Percentiles rank a stretch among this genome's conserved stretches.
Conservation (phyloP, 768 basidiomycete genomes). For the Calocybe cyanea region DNA sequence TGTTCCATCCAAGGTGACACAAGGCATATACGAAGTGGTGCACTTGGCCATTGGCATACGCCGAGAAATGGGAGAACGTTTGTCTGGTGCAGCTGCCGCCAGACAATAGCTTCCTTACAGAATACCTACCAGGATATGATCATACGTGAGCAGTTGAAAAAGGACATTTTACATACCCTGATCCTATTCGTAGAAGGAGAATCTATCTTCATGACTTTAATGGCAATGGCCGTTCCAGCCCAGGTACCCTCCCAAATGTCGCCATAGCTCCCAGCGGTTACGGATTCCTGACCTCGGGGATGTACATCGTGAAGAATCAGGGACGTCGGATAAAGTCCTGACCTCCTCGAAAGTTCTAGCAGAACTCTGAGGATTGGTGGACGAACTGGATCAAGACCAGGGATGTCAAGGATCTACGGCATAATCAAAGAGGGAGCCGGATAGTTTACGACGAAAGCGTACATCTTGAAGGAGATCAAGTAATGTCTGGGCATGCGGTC, state of each 20-base stretch:
- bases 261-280: conserved; percentile 5
- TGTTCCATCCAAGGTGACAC: conserved; percentile 12
- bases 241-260: conserved; percentile 4
- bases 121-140: conserved; percentile 1
- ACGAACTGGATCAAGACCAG: conserved; percentile 4
- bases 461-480: too few species aligned
- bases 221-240: conserved; percentile 3
- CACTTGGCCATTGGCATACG: conserved; percentile 9
- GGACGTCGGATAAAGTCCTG: conserved; percentile 5
- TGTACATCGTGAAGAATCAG: conserved; percentile 7
- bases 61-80: conserved; percentile 8
- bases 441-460: too few species aligned
- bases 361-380: conserved; percentile 2
- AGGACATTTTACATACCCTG: background rate
- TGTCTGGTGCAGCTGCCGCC: conserved; percentile 9
- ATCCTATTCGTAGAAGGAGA: background rate
- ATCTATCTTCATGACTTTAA: conserved; percentile 11
- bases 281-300: conserved; percentile 2
- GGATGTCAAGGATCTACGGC: too few species aligned
- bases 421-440: too few species aligned
- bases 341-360: conserved; percentile 4
- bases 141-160: background rate
- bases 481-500: too few species aligned
- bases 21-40: conserved; percentile 5
- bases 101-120: conserved; percentile 9